phyloP scores from a whole-genome alignment of 2,329 filamentous ascomycete genomes.

The Aspergillus terreus region DNA sequence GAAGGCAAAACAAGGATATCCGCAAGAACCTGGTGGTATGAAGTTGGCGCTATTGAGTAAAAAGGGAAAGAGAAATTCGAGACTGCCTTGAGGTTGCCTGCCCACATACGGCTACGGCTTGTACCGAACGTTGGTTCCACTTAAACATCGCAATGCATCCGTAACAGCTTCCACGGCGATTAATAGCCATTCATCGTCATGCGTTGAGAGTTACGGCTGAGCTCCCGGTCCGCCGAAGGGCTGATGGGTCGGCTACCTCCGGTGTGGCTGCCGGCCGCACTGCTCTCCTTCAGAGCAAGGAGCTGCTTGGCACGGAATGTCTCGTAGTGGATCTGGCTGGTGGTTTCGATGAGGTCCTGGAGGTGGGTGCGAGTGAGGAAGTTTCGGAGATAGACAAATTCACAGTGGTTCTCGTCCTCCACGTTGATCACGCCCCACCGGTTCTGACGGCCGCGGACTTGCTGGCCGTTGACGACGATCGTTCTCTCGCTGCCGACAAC shows the following conservation, averaged over 20 bases:
- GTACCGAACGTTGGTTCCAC: conserved; percentile 17
- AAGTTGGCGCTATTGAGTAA: conserved; percentile 25
- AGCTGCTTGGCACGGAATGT: conserved; percentile 99
- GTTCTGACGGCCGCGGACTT: conserved; percentile 96
- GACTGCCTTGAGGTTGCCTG: conserved; percentile 17
- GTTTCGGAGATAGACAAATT: conserved; percentile 97
- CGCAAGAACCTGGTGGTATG: conserved; percentile 33
- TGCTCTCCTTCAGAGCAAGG: conserved; percentile 96
- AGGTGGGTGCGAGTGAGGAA: conserved; percentile 98
- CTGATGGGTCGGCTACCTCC: conserved; percentile 84
- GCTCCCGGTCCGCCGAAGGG: conserved; percentile 86
- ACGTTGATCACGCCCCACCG: conserved; percentile 99
- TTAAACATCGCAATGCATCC: conserved; percentile 14
- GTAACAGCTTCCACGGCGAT: conserved; percentile 12
- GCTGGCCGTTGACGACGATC: conserved; percentile 95
- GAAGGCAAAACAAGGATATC: conserved; percentile 34
- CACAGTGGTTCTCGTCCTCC: conserved; percentile 98
- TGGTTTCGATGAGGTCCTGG: conserved; percentile 98
- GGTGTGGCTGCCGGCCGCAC: conserved; percentile 69
- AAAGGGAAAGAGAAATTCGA: conserved; percentile 8
- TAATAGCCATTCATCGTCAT: conserved; percentile 99
- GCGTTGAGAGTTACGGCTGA: conserved; percentile 94
- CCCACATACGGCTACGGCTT: conserved; percentile 13
- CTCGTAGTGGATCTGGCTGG: conserved; percentile 99
- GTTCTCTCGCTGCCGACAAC: conserved; percentile 98